Evolutionary conservation across 495 filamentous ascomycete species (phyloP).

Genomic region (Penicillium macrosclerotiorum): DNA sequence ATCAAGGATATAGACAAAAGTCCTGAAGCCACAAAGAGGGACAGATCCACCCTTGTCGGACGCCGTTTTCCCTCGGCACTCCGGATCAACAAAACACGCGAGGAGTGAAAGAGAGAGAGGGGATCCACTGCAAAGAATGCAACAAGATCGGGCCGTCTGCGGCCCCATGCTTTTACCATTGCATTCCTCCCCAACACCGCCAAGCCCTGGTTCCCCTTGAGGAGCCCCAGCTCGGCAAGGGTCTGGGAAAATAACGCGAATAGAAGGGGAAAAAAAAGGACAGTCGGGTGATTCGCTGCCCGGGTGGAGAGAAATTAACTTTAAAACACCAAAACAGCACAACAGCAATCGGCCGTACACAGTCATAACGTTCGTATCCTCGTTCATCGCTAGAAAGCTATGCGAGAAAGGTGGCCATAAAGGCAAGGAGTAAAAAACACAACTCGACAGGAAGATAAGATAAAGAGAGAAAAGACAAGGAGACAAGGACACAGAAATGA

Average conservation of each 20-base stretch:
- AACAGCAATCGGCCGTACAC: conserved; percentile 44
- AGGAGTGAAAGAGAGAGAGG: conserved; percentile 2
- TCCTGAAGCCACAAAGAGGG: conserved; percentile 6
- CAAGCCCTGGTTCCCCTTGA: too few relatives aligned
- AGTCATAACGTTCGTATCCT: conserved; percentile 50
- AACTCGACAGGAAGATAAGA: conserved; percentile 17
- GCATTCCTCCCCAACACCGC: too few relatives aligned
- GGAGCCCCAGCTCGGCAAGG: too few relatives aligned
- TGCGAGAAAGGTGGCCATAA: conserved; percentile 46
- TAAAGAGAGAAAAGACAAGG: conserved; percentile 9
- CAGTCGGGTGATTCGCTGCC: too few relatives aligned
- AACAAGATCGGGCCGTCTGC: conserved; percentile 6
- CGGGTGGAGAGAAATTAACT: too few relatives aligned
- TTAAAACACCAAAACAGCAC: too few relatives aligned
- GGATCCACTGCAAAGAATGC: conserved; percentile 15
- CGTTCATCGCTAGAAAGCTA: conserved; percentile 46
- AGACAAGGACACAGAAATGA: neutral
- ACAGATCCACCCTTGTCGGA: conserved; percentile 12
- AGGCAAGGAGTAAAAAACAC: conserved; percentile 19
- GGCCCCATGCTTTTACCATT: conserved; percentile 10
- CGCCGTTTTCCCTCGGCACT: conserved; percentile 19
- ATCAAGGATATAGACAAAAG: conserved; percentile 25
- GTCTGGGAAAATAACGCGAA: too few relatives aligned
- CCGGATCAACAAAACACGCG: conserved; percentile 17
- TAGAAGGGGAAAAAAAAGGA: too few relatives aligned